Percentiles rank a stretch among this genome's conserved stretches.
Conservation (phyloP, 257 asterid genomes). For the Ehretia macrophylla region DNA sequence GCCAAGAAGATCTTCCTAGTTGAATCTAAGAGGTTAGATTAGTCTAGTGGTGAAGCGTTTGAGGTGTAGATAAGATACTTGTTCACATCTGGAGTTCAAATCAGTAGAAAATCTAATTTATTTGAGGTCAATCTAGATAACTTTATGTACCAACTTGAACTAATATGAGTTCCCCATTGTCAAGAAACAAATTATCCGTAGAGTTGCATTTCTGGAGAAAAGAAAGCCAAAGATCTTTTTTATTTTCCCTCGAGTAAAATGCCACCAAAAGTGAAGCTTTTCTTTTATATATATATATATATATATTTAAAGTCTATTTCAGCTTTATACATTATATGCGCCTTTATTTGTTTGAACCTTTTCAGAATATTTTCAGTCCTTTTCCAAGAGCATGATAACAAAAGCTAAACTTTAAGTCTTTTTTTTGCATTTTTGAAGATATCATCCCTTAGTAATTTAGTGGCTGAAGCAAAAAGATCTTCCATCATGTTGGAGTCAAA, state of each 20-base stretch:
- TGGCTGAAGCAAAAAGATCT: conserved; percentile 43
- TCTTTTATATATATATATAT: conserved; percentile 28
- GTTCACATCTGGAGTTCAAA: too few relatives aligned
- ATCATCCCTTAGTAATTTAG: conserved; percentile 31
- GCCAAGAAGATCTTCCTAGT: too few relatives aligned
- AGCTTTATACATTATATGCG: conserved; percentile 55
- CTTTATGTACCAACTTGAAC: too few relatives aligned
- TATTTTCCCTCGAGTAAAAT: conserved; percentile 12
- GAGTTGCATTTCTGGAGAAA: background rate
- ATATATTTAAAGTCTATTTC: conserved; percentile 35
- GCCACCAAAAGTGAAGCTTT: conserved; percentile 13
- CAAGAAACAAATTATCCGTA: too few relatives aligned
- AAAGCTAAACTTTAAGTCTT: conserved; percentile 16
- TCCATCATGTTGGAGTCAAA: conserved; percentile 48
- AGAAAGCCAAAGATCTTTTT: conserved; percentile 11
- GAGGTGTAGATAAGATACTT: too few relatives aligned
- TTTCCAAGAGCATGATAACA: conserved; percentile 21
- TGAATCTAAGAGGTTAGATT: too few relatives aligned
- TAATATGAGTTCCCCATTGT: too few relatives aligned
- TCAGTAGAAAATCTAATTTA: too few relatives aligned
- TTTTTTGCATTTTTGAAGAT: conserved; percentile 34
- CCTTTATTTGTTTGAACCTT: conserved; percentile 18
- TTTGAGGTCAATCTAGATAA: too few relatives aligned
- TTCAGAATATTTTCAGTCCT: conserved; percentile 33
- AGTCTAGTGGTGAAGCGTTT: too few relatives aligned